These are phyloP conservation scores for Rhizoclosmatium globosum DNA, from an alignment of 192 early-diverging fungal genomes.

Conservation along the genomic window DNA sequence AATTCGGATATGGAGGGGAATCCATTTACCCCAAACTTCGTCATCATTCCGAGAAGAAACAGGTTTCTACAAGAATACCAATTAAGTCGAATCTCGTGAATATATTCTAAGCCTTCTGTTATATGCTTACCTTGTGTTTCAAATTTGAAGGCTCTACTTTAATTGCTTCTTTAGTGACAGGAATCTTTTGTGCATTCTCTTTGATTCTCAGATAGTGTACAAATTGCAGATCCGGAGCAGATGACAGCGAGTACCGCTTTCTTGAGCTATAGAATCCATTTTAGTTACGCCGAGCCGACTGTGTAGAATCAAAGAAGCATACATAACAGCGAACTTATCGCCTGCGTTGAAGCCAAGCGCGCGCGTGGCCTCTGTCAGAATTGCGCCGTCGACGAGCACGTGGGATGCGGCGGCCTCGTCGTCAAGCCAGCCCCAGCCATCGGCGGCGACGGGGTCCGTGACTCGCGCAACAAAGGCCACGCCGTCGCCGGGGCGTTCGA, in stretches of 20 bases:
- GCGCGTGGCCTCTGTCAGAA: slow-evolving; percentile 26
- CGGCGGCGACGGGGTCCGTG: not conserved
- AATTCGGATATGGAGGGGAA: not conserved
- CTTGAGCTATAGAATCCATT: not conserved
- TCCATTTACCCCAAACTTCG: not conserved
- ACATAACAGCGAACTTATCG: slow-evolving; percentile 2
- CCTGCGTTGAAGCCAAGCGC: not conserved
- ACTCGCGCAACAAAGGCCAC: slow-evolving; percentile 2
- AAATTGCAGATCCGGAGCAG: slow-evolving; percentile 1
- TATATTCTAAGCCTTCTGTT: not conserved
- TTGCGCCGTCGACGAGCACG: slow-evolving; percentile 15
- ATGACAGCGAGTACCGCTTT: slow-evolving; percentile 2
- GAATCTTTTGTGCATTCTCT: slow-evolving; percentile 3
- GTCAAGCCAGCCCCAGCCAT: slow-evolving; percentile 19
- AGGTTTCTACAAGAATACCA: not conserved
- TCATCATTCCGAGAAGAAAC: not conserved
- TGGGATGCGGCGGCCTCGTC: slow-evolving; percentile 1
- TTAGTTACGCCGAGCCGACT: too few species aligned
- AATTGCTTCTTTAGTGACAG: not conserved
- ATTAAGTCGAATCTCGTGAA: too few species aligned
- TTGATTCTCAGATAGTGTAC: slow-evolving; percentile 17
- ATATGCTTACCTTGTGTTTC: not conserved
- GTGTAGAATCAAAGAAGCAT: not conserved
- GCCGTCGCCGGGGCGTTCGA: slow-evolving; percentile 12
- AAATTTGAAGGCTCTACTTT: not conserved